Base-by-base conservation (phyloP, 2,329 filamentous ascomycete species). In the Microsporum audouinii region DNA sequence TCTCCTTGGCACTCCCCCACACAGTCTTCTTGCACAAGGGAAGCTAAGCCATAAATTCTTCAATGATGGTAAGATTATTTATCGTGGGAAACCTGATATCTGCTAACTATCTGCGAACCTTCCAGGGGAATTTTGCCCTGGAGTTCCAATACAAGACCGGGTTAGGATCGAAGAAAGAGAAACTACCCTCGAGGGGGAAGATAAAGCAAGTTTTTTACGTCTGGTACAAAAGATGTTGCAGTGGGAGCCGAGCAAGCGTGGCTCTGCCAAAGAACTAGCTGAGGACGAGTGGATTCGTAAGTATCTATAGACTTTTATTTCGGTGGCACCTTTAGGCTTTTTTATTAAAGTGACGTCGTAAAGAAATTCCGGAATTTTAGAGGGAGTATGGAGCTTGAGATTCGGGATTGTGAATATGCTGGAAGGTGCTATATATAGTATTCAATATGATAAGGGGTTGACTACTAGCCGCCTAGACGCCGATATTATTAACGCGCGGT, bases 1-100 rank as follows among this genome's bases (percentile, higher is more conserved):
- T 3, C 66, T 81, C 2, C 74, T 82, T 47, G 79, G 78, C 0
- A 71, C 69, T 0, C 77, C 78, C 1, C 76, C 77, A 1, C 59
- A 65, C 1, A 65, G 63, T 2, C 67, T 79, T 2, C 68, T 78
- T 66, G 60, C 65, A 0, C 67, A 57, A 8, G 75, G 73, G 1
- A 65, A 67, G 3, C 60, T 66, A 5, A 74, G 60, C 0, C 41
- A 64, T 1, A 75, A 74, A 55, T 79, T 77, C 66, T 79, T 78
- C 0, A 63, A 71, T 2, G 57, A 71, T 60, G 75, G 75, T 73
- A 70, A 58, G 36, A 27, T 45, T 61, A 62, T 59, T 58, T 43
- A 3, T 61, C 8, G 17, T 55, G 39, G 17, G 17, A 23, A 23
- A 23, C 57, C 29, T n/a, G n/a, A 1, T 23, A 4, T 36, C 31